Evolutionary conservation across 805 yeast genomes (phyloP).

Genomic region (Saturnispora mendoncae): DNA sequence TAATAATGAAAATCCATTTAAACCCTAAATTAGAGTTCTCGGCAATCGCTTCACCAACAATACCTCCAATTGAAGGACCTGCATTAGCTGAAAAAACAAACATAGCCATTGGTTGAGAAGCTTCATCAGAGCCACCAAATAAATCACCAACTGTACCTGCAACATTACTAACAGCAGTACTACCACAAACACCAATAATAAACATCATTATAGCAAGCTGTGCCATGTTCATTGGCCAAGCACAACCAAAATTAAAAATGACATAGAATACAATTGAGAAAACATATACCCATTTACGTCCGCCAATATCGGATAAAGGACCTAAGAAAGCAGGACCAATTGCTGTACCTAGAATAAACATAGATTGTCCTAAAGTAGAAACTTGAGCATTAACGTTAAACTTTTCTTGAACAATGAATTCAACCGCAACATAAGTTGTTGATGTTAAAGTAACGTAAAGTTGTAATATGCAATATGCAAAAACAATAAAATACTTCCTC

Average conservation of each 20-base stretch:
- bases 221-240: constrained; percentile 28
- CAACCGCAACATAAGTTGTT: constrained; percentile 28
- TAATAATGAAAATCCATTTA: constrained; percentile 29
- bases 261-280: constrained; percentile 23
- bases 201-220: constrained; percentile 29
- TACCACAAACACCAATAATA: constrained; percentile 27
- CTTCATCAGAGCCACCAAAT: constrained; percentile 28
- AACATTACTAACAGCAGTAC: constrained; percentile 28
- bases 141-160: constrained; percentile 32
- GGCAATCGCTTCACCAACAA: constrained; percentile 30
- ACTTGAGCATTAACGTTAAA: constrained; percentile 25
- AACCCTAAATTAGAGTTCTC: constrained; percentile 25
- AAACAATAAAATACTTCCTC: constrained; percentile 21
- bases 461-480: constrained; percentile 25
- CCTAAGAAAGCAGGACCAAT: constrained; percentile 31
- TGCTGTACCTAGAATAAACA: constrained; percentile 31
- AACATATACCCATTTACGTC: constrained; percentile 32
- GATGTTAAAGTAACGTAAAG: constrained; percentile 27
- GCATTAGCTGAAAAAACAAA: constrained; percentile 30
- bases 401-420: constrained; percentile 22
- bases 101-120: constrained; percentile 30
- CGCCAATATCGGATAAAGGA: constrained; percentile 30
- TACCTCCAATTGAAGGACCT: constrained; percentile 31
- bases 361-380: constrained; percentile 29
- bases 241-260: constrained; percentile 29